phyloP scores from a whole-genome alignment of 1,284 basidiomycete genomes.

The Ceratobasidium sp. region DNA sequence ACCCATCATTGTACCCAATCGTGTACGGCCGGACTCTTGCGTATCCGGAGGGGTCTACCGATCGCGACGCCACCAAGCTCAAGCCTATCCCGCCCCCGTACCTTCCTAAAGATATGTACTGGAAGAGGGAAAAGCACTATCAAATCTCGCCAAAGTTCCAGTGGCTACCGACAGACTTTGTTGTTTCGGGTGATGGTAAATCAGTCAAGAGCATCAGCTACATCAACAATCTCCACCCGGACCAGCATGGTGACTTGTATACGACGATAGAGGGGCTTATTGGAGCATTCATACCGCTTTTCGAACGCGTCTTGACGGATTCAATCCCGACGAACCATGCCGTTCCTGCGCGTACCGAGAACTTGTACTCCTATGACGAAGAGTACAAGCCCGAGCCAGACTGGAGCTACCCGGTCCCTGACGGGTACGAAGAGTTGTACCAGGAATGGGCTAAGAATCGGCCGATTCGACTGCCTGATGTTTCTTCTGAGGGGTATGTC shows the following conservation, averaged over 20 bases:
- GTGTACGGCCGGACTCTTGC: constrained; percentile 61
- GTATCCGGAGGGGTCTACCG: constrained; percentile 30
- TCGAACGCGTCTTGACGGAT: constrained; percentile 65
- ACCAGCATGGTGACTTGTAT: constrained; percentile 55
- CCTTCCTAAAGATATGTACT: neutral
- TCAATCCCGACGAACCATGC: constrained; percentile 54
- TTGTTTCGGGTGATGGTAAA: constrained; percentile 53
- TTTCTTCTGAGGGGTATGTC: constrained; percentile 8
- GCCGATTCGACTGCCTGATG: neutral
- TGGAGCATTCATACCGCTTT: constrained; percentile 60
- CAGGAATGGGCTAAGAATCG: neutral
- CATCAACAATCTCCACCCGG: constrained; percentile 67
- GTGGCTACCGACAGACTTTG: constrained; percentile 62
- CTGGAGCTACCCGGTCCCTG: constrained; percentile 47
- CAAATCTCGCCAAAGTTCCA: constrained; percentile 56
- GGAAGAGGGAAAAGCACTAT: neutral
- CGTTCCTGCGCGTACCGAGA: constrained; percentile 1
- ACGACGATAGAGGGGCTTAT: constrained; percentile 56
- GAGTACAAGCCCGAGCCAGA: neutral
- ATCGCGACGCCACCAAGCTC: neutral
- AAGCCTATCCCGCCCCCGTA: neutral
- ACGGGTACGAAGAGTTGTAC: neutral
- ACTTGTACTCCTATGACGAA: constrained; percentile 3
- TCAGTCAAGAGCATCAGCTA: constrained; percentile 58
- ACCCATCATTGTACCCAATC: constrained; percentile 59